A percentile compares a stretch with the other conserved stretches of the same genome.
Conservation (phyloP, 768 basidiomycete species). For the Chalciporus chontae region DNA sequence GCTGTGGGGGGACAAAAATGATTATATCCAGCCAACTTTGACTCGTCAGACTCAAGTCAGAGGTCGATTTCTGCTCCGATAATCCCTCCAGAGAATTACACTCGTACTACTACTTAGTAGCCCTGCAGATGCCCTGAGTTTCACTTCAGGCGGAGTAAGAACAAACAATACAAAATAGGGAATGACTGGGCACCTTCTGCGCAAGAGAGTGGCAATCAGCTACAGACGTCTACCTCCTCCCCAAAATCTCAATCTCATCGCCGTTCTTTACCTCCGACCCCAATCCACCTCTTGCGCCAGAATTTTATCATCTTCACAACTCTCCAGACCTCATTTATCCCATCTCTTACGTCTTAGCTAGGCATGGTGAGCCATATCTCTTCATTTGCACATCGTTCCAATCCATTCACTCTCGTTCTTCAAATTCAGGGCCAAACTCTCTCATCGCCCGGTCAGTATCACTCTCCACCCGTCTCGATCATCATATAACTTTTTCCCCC, state of each 20-base stretch:
- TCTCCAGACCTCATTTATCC: not conserved
- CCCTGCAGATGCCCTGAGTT: no score
- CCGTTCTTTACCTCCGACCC: constrained; percentile 8
- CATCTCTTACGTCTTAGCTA: constrained; percentile 28
- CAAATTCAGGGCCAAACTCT: constrained; percentile 76
- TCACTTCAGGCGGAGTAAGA: constrained; percentile 11
- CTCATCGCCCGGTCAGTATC: constrained; percentile 65
- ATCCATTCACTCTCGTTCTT: constrained; percentile 2
- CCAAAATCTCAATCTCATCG: not conserved
- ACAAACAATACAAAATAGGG: constrained; percentile 35
- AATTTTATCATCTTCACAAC: not conserved
- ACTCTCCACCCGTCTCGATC: constrained; percentile 2
- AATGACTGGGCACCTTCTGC: constrained; percentile 3
- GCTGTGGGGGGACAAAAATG: no score
- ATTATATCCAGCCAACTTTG: no score
- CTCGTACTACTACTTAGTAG: no score
- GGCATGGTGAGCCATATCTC: constrained; percentile 24
- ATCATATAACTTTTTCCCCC: not conserved
- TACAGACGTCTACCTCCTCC: not conserved
- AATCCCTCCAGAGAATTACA: no score
- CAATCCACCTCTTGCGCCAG: not conserved
- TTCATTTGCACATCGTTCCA: constrained; percentile 1
- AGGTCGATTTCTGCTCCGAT: no score
- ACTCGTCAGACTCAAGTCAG: no score
- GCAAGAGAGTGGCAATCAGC: constrained; percentile 1